These are phyloP conservation scores for Sporothrix curviconia DNA, from an alignment of 2,329 filamentous ascomycete species.

Conservation along the genomic window DNA sequence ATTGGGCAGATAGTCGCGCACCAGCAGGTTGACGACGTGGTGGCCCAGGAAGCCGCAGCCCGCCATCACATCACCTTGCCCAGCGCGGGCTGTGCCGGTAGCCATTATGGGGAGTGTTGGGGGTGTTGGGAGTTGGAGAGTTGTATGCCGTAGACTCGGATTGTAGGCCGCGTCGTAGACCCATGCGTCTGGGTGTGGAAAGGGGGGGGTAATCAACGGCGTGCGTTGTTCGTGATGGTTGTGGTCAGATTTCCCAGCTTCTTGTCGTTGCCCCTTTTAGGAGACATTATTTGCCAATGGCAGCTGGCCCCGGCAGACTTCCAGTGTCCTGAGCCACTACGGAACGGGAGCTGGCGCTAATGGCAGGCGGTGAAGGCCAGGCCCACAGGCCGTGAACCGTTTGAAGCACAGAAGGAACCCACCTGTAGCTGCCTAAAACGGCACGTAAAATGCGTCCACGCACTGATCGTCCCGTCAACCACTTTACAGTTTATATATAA, in stretches of 20 bases:
- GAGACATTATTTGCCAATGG: background rate
- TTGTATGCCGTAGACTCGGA: too few species aligned
- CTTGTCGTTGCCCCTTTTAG: slow-evolving; percentile 3
- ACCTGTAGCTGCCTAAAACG: slow-evolving; percentile 5
- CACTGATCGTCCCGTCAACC: slow-evolving; percentile 17
- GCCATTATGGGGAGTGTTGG: slow-evolving; percentile 20
- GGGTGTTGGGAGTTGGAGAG: background rate
- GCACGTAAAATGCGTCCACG: background rate
- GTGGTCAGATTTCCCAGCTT: background rate
- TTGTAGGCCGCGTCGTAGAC: too few species aligned
- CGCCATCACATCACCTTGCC: slow-evolving; percentile 71
- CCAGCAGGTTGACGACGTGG: slow-evolving; percentile 69
- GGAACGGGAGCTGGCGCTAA: too few species aligned
- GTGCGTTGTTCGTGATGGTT: too few species aligned
- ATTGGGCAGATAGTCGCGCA: slow-evolving; percentile 47
- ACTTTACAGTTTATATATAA: background rate
- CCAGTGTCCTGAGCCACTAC: too few species aligned
- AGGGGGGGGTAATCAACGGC: too few species aligned
- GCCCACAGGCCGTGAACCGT: too few species aligned
- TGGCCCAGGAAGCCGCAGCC: slow-evolving; percentile 81
- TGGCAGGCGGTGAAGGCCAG: too few species aligned
- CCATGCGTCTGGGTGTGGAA: too few species aligned
- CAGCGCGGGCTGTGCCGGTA: slow-evolving; percentile 42
- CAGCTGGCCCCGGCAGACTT: background rate
- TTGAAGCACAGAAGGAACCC: too few species aligned